Conservation (phyloP, 768 basidiomycete species). For the Cyclocybe aegerita region DNA sequence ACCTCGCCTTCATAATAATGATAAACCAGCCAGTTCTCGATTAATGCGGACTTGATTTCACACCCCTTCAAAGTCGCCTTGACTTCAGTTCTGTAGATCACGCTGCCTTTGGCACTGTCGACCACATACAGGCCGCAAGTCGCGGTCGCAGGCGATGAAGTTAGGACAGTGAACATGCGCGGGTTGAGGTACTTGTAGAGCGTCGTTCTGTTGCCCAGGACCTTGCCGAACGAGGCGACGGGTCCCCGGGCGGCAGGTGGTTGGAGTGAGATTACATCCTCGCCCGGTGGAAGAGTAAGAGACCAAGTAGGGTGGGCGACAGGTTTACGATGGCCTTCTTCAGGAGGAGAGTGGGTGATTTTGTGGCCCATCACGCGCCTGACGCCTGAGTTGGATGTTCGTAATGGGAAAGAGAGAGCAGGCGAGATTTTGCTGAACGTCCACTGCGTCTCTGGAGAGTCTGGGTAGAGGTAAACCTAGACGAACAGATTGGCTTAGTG, state of each 20-base stretch:
- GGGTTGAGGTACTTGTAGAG: conserved; percentile 95
- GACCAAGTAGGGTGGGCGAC: conserved; percentile 69
- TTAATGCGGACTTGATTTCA: conserved; percentile 65
- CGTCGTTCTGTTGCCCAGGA: conserved; percentile 83
- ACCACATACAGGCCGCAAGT: conserved; percentile 72
- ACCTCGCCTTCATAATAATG: conserved; percentile 71
- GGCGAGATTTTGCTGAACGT: conserved; percentile 45
- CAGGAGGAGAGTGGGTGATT: conserved; percentile 40
- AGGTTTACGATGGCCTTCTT: conserved; percentile 28
- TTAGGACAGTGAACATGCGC: conserved; percentile 67
- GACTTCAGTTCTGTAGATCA: conserved; percentile 66
- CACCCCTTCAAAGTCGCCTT: conserved; percentile 45
- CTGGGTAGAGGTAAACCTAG: conserved; percentile 69
- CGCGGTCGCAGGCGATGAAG: conserved; percentile 30
- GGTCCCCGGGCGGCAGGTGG: conserved; percentile 44
- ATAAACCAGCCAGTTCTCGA: conserved; percentile 94
- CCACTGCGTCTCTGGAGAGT: conserved; percentile 42
- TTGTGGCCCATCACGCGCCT: conserved; percentile 60
- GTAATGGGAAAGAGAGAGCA: conserved; percentile 57
- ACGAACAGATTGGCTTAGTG: neutral
- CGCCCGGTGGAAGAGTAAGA: conserved; percentile 50
- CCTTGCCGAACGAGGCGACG: conserved; percentile 79
- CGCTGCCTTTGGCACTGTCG: conserved; percentile 77
- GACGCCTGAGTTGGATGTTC: conserved; percentile 37
- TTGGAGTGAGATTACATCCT: conserved; percentile 56